Base-by-base conservation (phyloP, 73 alveolate species). In the Paramecium tetraurelia region DNA sequence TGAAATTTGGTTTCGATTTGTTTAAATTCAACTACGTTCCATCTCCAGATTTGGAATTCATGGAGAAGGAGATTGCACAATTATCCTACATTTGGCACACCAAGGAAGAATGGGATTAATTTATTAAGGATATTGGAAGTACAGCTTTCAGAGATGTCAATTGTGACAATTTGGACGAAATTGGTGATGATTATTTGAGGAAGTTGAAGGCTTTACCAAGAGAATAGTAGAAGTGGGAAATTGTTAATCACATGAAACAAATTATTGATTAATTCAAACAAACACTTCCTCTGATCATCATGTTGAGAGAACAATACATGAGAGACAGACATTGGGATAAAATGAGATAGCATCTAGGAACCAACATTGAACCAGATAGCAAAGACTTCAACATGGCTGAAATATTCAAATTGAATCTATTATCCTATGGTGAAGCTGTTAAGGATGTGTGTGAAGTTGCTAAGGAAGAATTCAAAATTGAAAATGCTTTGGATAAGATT, bases 321-420 rank as follows among this genome's bases (percentile, higher is more conserved):
- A 96, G 99, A 92, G 99, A 97, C 48, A 95, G 99, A 38, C 99
- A 99, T 95, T 98, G 99, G 99, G 98, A 96, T 44, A 99, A 97
- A 59, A 95, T 99, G 29, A 96, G 96, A 94, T 86, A 93, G 59
- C 99, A 99, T 92, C 96, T 98, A 63, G 96, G 95, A 92, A 95
- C 94, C 22, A 95, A 92, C 41, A 90, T 96, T 89, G 98, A 97
- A 58, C 96, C 95, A 58, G 93, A 92, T 7, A 88, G 94, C 14
- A 94, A 80, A 18, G 97, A 94, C 20, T 97, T 97, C 89, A 94
- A 98, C 43, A 93, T 97, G 69, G 97, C 96, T 69, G 93, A 93
- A 80, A 94, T 97, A 21, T 96, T 96, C 87, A 93, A 93, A 53
- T 92, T 95, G 18, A 89, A 89, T 71, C 33, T 89, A 24, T 22